Conservation (phyloP, 441 rosid genomes). For the Populus hybrid region DNA sequence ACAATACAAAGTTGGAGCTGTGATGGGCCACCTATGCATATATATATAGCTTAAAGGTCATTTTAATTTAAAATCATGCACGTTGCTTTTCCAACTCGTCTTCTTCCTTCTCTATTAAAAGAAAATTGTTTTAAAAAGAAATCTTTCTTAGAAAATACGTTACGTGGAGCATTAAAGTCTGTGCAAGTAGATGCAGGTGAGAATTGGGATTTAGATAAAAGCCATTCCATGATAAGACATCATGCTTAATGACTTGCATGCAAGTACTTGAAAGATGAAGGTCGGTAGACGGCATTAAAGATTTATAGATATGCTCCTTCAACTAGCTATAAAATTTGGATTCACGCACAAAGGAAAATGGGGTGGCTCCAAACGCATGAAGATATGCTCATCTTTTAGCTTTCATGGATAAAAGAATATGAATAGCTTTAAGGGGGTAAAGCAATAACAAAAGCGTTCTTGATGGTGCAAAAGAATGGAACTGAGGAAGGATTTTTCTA, state of each 20-base stretch:
- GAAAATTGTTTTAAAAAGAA: not conserved
- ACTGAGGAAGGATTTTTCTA: constrained; percentile 1
- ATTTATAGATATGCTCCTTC: constrained; percentile 14
- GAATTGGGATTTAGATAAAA: constrained; percentile 35
- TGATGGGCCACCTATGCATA: constrained; percentile 9
- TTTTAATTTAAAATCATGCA: not conserved
- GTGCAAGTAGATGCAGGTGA: constrained; percentile 8
- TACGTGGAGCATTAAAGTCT: not conserved
- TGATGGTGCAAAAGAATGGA: not conserved
- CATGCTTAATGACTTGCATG: not conserved
- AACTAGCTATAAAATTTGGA: constrained; percentile 16
- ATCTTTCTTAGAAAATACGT: not conserved
- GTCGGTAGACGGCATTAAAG: constrained; percentile 17
- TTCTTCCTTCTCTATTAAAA: constrained; percentile 3
- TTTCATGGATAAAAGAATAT: not conserved
- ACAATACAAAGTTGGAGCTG: not conserved
- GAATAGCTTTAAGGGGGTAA: constrained; percentile 8
- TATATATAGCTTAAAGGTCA: constrained; percentile 9
- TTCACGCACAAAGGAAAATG: constrained; percentile 6
- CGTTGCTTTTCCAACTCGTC: constrained; percentile 11
- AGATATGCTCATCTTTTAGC: not conserved
- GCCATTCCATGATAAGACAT: constrained; percentile 27
- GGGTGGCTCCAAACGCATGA: constrained; percentile 8
- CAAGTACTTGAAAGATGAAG: constrained; percentile 10
- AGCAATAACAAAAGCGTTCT: constrained; percentile 8